phyloP scores from a whole-genome alignment of 2,329 filamentous ascomycete species.

The Dactylonectria estremocensis region DNA sequence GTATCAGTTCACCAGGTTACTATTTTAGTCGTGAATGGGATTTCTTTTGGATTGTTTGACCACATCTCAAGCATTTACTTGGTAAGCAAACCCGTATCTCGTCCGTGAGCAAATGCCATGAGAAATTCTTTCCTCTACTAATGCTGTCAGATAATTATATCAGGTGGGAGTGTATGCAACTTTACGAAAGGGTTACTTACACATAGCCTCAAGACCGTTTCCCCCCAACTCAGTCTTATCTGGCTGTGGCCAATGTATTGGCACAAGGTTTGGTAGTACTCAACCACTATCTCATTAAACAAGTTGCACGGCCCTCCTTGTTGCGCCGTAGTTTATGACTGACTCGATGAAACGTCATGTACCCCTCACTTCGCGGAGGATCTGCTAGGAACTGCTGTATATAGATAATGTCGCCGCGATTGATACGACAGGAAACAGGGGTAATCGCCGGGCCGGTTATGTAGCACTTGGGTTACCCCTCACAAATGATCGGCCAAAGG shows the following conservation, averaged over 20 bases:
- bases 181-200: background rate
- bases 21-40: background rate
- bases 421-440: background rate
- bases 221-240: background rate
- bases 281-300: background rate
- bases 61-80: background rate
- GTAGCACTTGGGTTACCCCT: constrained; percentile 21
- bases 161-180: background rate
- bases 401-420: constrained; percentile 2
- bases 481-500: background rate
- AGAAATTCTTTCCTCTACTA: background rate
- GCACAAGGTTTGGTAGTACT: background rate
- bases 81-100: background rate
- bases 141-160: background rate
- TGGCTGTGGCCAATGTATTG: background rate
- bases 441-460: constrained; percentile 17
- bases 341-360: constrained; percentile 10
- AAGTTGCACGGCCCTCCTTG: background rate
- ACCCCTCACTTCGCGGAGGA: constrained; percentile 14
- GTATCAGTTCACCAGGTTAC: background rate
- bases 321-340: background rate
- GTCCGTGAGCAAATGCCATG: background rate
- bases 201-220: background rate
- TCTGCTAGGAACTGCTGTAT: constrained; percentile 13
- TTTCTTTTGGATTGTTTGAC: constrained; percentile 6